Evolutionary conservation across 208 protist species (phyloP).

Genomic region (Leishmania amazonensis): DNA sequence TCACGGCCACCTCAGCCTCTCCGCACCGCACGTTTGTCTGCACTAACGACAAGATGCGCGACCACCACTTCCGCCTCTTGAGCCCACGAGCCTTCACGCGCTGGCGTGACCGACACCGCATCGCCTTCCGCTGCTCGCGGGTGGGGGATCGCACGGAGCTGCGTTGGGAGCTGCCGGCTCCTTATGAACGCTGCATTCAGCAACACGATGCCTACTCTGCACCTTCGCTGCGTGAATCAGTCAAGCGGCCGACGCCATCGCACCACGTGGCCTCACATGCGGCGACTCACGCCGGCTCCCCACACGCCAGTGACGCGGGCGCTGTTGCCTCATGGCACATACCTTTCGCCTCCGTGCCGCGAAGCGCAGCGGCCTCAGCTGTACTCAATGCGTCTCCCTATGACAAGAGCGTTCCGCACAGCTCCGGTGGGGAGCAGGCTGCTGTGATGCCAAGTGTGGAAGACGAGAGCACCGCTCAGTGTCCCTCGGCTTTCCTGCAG

Average conservation of each 20-base stretch:
- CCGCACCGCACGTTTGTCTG: slow-evolving; percentile 50
- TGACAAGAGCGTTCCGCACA: neutral
- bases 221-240: neutral
- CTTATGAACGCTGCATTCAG: slow-evolving; percentile 63
- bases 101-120: slow-evolving; percentile 73
- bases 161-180: slow-evolving; percentile 45
- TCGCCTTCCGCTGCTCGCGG: slow-evolving; percentile 62
- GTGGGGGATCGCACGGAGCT: slow-evolving; percentile 39
- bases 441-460: neutral
- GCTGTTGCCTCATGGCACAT: neutral
- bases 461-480: neutral
- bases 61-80: slow-evolving; percentile 81
- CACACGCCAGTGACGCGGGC: neutral
- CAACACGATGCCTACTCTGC: slow-evolving; percentile 2
- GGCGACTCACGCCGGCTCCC: neutral
- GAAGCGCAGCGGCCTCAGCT: neutral
- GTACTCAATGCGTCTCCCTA: neutral
- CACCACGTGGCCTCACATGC: neutral
- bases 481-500: neutral
- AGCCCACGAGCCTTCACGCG: slow-evolving; percentile 71
- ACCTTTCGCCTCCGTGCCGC: slow-evolving; percentile 1
- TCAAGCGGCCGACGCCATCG: neutral
- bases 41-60: slow-evolving; percentile 85
- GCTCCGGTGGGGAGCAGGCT: neutral
- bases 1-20: neutral